These are phyloP conservation scores for Pharnaceum exiguum DNA, from an alignment of 148 eudicot species.

Conservation along the genomic window DNA sequence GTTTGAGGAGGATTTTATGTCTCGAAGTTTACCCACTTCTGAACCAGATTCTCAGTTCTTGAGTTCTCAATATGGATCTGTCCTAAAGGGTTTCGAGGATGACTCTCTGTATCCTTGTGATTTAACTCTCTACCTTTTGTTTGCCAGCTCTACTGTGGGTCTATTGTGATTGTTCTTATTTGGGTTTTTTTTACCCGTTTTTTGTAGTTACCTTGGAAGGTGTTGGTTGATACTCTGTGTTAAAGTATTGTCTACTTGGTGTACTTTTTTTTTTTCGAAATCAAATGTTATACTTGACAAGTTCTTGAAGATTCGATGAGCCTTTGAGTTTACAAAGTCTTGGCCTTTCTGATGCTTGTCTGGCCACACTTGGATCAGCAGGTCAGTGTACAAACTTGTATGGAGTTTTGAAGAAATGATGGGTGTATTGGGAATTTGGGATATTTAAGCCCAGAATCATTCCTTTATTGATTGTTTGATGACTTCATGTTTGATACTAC, in stretches of 20 bases:
- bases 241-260: background rate
- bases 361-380: constrained; percentile 82
- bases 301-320: constrained; percentile 62
- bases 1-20: constrained; percentile 33
- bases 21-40: constrained; percentile 20
- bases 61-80: constrained; percentile 7
- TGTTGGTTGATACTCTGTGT: background rate
- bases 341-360: constrained; percentile 78
- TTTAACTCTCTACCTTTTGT: background rate
- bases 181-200: background rate
- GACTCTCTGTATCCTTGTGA: constrained; percentile 66
- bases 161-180: too few species aligned
- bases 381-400: constrained; percentile 39
- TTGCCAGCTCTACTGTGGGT: too few species aligned
- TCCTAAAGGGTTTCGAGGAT: constrained; percentile 28
- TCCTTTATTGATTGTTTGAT: background rate
- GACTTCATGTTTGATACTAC: background rate
- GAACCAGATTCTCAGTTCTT: constrained; percentile 12
- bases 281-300: constrained; percentile 33
- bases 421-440: background rate
- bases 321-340: constrained; percentile 61
- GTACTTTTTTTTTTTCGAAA: background rate
- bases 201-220: background rate
- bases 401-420: background rate
- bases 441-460: background rate